Evolutionary conservation across 306 rosid genomes (phyloP), one percentile per base, ranked within the genome.

Genomic region (Quercus dentata): DNA sequence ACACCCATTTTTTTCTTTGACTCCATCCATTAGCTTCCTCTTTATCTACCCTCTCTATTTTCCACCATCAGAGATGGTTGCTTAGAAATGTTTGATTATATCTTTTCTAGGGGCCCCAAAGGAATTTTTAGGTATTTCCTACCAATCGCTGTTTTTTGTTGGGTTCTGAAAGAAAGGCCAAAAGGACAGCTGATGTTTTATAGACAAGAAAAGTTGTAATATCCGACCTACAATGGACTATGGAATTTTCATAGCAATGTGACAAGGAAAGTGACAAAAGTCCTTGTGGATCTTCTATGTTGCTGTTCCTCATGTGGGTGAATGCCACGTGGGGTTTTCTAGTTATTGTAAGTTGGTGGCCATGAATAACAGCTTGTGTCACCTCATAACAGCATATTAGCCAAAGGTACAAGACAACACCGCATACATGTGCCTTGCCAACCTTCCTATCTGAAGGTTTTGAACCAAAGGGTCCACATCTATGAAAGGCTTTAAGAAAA

Each of bases 121-220:
- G 65, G 69, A 70, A 75, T 13, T 51, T 55, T 56, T 2, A 3
- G 61, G 62, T 73, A 67, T 58, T 58, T 64, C 10, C 57, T 79
- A 15, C 15, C 17, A 25, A 56, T 68, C 72, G 56, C 78, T 23
- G 63, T 18, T 55, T 51, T 51, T 73, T 76, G 55, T 49, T 83
- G 68, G 31, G 52, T 75, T 78, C 56, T 13, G 54, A 52, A 21
- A 52, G 73, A 81, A 79, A 56, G 52, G 80, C 80, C 77, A 79
- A 85, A 82, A 74, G 27, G 85, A 73, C 81, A 80, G 89, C 78
- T 23, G 78, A 74, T 87, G 78, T n/a, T 78, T 58, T 75, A 57
- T 64, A 72, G 76, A 83, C 83, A 82, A 87, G 85, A 82, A 83
- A 79, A 80, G 8, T 92, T 81, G 94, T 81, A 73, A 81, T 63